Evolutionary conservation across 352 stramenopile genomes (phyloP), one percentile per base, ranked within the genome.

Genomic region (Globisporangium polare): DNA sequence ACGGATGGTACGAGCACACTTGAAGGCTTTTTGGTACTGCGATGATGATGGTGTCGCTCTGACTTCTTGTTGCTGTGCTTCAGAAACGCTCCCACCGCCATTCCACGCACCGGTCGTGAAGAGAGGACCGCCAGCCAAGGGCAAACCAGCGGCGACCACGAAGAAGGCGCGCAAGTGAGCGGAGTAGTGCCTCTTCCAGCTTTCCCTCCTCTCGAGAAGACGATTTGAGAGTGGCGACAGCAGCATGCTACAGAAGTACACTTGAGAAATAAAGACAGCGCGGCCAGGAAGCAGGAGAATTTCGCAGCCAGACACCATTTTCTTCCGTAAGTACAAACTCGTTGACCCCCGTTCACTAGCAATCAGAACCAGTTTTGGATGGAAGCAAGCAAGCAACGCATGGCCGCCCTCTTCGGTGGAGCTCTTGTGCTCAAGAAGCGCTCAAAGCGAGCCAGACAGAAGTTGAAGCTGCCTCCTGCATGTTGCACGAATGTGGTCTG

Each of bases 41-140:
- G 12, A 39, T 39, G 33, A 39, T 39, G 33, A 39, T 15, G 33
- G 15, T 15, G 33, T 39, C 12, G 33, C 33, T 17, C 33, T 49
- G 9, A 37, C 24, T 27, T 18, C 51, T 60, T 33, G 63, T 5
- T 15, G 17, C 26, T 20, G 58, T 66, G 18, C 53, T 1, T 42
- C 42, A 88, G 78, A 77, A 60, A 85, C 72, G n/a, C 77, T 87
- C 12, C 82, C 78, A 6, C 71, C 74, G 9, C 67, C 75, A 9
- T 58, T 77, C 18, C 41, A 64, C 22, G 39, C 35, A 22, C 12
- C 47, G 20, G 39, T 17, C 17, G 54, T 47, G 27, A 55, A 55
- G 35, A 47, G 58, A 29, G 22, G 33, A 6, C 29, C 52, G 17
- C 59, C 50, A 37, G 37, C 39, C 13, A 65, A 60, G 22, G 42